Base-by-base conservation (phyloP, 352 stramenopile genomes). In the Peronospora belbahrii region DNA sequence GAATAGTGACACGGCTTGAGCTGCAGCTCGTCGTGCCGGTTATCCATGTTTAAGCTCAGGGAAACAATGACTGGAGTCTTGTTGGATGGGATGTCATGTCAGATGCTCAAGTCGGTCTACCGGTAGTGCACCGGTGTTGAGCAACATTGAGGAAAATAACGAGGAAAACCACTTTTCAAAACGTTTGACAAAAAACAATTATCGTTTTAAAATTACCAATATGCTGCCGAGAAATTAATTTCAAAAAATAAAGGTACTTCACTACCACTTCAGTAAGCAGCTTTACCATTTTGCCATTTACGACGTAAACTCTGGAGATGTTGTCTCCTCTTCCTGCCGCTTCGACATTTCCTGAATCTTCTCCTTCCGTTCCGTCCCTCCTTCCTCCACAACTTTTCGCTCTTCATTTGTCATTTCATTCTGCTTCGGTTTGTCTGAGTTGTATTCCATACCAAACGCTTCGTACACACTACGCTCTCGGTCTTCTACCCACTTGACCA, bases 321-420 rank as follows among this genome's bases (percentile, higher is more conserved):
- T 88, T 22, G 77, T 88, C 48, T 88, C 74, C 32, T 86, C 74
- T 35, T 77, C 70, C 56, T 86, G 74, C 0, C 11, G 68, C 59
- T 82, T 83, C 9, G 74, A 56, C 28, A 65, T 76, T 27, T 77
- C 43, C 10, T 74, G 52, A 44, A 87, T 89, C 4, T 62, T 70
- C 14, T 87, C 57, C 9, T 71, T 59, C 2, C 77, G 74, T 23
- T 66, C 61, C 19, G 34, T 45, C 1, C 35, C 42, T 18, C 36
- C 31, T 5, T 59, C 52, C 15, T 59, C 27, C 30, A 71, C 42
- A 11, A 60, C 22, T 9, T 61, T 55, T 15, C 35, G 36, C 23
- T 51, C 44, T 34, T 67, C 35, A 3, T 48, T 33, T 2, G 43
- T 43, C 52, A 49, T 45, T 10, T 58, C 35, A 9, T 23, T 19